Conservation (phyloP, 169 alveolate genomes). For the Amoebophrya sp. region DNA sequence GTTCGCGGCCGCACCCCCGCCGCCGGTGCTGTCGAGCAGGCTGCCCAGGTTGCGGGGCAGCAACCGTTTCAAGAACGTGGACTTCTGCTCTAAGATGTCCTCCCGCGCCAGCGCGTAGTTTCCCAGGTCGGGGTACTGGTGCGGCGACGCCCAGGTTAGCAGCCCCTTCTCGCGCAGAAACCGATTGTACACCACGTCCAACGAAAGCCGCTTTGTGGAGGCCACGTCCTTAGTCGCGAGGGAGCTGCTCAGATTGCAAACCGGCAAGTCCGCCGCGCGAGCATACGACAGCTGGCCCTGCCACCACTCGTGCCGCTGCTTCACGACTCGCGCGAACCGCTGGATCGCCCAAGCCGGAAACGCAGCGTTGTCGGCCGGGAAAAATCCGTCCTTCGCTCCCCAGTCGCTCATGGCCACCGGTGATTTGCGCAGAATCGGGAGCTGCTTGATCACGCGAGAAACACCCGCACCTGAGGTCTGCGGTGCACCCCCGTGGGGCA, state of each 20-base stretch:
- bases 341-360: neutral
- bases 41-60: too few relatives aligned
- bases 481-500: too few relatives aligned
- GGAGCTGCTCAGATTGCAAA: neutral
- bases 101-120: neutral
- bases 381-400: neutral
- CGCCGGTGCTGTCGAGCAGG: too few relatives aligned
- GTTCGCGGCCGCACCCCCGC: neutral
- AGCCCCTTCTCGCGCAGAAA: neutral
- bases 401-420: neutral
- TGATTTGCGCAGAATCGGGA: neutral
- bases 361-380: neutral
- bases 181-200: neutral
- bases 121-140: neutral
- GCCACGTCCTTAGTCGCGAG: neutral
- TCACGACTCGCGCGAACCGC: neutral
- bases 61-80: neutral
- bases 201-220: neutral
- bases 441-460: neutral
- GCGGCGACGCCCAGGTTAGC: constrained; percentile 1
- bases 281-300: neutral
- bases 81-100: neutral
- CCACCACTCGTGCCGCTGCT: neutral
- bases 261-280: neutral
- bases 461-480: too few relatives aligned